Percentiles rank a stretch among this genome's conserved stretches.
These are phyloP conservation scores for Gossypium aridum DNA, from an alignment of 441 rosid genomes.

Conservation along the genomic window DNA sequence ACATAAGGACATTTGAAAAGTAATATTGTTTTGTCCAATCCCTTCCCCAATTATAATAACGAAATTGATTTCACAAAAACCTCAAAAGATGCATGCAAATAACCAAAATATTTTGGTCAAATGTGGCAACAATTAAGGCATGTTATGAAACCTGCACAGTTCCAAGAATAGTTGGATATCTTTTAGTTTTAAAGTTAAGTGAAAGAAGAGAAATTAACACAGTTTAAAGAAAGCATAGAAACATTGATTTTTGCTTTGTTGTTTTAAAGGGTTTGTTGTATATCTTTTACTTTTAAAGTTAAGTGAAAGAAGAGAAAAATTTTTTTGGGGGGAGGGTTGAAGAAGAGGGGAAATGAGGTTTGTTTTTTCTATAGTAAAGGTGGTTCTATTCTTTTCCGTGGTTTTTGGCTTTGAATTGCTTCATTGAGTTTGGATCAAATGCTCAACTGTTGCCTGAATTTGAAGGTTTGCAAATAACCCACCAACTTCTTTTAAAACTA, in stretches of 20 bases:
- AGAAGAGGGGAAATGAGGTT: constrained; percentile 21
- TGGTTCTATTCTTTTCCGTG: constrained; percentile 17
- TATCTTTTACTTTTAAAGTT: background rate
- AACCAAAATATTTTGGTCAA: no score
- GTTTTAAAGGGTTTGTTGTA: background rate
- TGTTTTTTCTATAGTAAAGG: constrained; percentile 13
- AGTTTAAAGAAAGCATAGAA: background rate
- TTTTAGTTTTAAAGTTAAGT: no score
- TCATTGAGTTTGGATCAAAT: constrained; percentile 19
- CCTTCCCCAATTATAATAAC: no score
- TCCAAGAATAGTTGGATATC: no score
- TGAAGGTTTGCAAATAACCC: constrained; percentile 31
- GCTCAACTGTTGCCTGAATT: constrained; percentile 41
- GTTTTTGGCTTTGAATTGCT: constrained; percentile 25
- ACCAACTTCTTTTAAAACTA: background rate
- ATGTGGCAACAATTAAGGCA: no score
- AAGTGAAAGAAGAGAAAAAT: background rate
- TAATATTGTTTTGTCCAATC: no score
- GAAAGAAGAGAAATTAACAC: background rate
- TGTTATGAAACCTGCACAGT: no score
- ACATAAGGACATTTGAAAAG: no score
- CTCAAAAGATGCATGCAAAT: no score
- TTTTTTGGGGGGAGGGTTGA: background rate
- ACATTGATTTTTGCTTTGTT: background rate
- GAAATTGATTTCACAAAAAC: no score